Conservation (phyloP, 805 yeast species). For the Teunomyces aglyptinius region DNA sequence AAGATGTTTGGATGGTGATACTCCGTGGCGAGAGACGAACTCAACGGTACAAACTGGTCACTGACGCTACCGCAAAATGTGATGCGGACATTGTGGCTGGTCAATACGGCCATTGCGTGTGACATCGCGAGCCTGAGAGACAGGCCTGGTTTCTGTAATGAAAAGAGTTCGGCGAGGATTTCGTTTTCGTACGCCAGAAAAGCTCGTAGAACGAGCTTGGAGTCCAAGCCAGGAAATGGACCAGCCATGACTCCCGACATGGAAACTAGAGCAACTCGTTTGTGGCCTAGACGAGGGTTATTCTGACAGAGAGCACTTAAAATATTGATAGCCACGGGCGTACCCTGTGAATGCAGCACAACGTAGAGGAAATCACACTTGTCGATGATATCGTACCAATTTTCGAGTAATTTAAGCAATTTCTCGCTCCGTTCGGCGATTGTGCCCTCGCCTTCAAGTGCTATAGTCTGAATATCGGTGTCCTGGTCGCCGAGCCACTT, state of each 20-base stretch:
- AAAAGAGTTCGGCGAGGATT: slow-evolving; percentile 35
- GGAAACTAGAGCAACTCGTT: slow-evolving; percentile 30
- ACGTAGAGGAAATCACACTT: slow-evolving; percentile 32
- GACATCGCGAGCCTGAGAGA: slow-evolving; percentile 16
- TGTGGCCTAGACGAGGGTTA: neutral
- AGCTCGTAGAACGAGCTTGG: slow-evolving; percentile 39
- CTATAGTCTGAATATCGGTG: slow-evolving; percentile 32
- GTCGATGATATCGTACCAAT: slow-evolving; percentile 31
- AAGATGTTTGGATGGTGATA: slow-evolving; percentile 38
- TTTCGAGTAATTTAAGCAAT: slow-evolving; percentile 24
- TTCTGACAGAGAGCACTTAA: slow-evolving; percentile 19
- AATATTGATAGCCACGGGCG: slow-evolving; percentile 31
- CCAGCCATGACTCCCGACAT: slow-evolving; percentile 37
- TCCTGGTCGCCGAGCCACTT: slow-evolving; percentile 23
- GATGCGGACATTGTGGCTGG: slow-evolving; percentile 30
- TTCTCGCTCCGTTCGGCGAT: slow-evolving; percentile 27
- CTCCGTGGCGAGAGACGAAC: slow-evolving; percentile 28
- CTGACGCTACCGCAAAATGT: slow-evolving; percentile 32
- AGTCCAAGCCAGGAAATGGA: slow-evolving; percentile 28
- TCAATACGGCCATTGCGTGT: slow-evolving; percentile 18
- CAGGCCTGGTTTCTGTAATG: slow-evolving; percentile 24
- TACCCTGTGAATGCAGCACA: slow-evolving; percentile 34
- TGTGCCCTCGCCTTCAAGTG: slow-evolving; percentile 41
- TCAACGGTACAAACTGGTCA: slow-evolving; percentile 39
- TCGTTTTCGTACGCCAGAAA: slow-evolving; percentile 35